Conservation (phyloP, 352 stramenopile species). For the Aphanomyces cochlioides region DNA sequence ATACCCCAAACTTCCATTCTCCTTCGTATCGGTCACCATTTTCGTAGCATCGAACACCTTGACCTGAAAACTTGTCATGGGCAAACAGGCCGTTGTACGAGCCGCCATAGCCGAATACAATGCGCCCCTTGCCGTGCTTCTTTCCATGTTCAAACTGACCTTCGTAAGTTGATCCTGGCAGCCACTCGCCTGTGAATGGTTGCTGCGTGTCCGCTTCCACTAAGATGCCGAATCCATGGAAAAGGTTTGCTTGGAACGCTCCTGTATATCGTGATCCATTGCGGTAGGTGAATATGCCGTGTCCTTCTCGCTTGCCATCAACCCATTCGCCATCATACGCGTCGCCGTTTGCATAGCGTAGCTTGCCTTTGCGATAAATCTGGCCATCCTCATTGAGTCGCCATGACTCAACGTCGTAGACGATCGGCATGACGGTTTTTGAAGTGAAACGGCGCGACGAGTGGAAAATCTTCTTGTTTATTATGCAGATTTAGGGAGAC, state of each 20-base stretch:
- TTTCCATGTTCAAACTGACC: constrained; percentile 52
- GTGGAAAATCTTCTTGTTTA: constrained; percentile 13
- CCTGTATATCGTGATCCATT: constrained; percentile 59
- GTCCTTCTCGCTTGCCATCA: constrained; percentile 67
- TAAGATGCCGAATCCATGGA: constrained; percentile 61
- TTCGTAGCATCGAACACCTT: constrained; percentile 53
- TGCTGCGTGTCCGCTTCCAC: constrained; percentile 50
- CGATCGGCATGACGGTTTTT: constrained; percentile 32
- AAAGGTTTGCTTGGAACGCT: constrained; percentile 52
- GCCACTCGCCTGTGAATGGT: constrained; percentile 60
- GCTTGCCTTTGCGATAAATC: constrained; percentile 61
- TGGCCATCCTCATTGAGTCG: constrained; percentile 62
- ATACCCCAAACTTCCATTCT: constrained; percentile 54
- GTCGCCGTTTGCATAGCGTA: constrained; percentile 74
- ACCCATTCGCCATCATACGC: constrained; percentile 85
- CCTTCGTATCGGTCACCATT: constrained; percentile 68
- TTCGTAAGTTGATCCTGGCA: constrained; percentile 57
- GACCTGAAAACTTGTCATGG: constrained; percentile 50
- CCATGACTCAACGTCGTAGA: constrained; percentile 68
- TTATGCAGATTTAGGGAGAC: constrained; percentile 3
- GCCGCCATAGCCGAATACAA: constrained; percentile 37
- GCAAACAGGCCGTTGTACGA: constrained; percentile 55
- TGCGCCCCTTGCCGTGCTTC: constrained; percentile 51
- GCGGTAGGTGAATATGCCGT: constrained; percentile 51
- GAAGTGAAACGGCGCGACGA: not conserved